Evolutionary conservation across 2,329 filamentous ascomycete species (phyloP), one percentile per base, ranked within the genome.

Genomic region (Aspergillus aculeatinus): DNA sequence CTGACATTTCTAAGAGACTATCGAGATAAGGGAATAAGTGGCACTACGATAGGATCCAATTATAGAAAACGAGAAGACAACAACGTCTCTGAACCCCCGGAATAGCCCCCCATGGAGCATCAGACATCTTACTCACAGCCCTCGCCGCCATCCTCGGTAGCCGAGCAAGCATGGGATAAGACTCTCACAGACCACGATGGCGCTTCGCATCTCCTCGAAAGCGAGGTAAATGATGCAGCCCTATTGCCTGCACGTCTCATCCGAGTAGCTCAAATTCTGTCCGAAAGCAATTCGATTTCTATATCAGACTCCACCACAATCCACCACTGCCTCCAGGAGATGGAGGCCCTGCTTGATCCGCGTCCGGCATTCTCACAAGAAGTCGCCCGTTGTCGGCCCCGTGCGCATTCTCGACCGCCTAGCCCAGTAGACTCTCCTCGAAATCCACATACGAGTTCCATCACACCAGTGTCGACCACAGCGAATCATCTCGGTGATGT

Each of bases 251-350:
- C 66, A 27, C 65, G 70, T 6, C 68, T 79, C 5, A 67, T 71
- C 49, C 71, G 72, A 53, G 63, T 79, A 14, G 71, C 74, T 2
- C 61, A 63, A 25, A 65, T 70, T 21, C 55, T 75, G n/a, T 68
- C 70, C 19, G 63, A 68, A 31, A 63, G 70, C 42, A 60, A 60
- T n/a, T 57, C 59, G 29, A 59, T 74, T 2, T 65, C 69, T 42
- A 65, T 70, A 63, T 60, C 62, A n/a, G 68, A 71, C 16, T 64
- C 73, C 14, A 67, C 65, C 12, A 64, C 67, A 14, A 68, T 79
- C 11, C 72, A 77, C 48, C 65, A 68, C 19, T 71, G 76, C 53
- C 71, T 79, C 25, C 74, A 77, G 48, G 70, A 68, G 48, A 73
- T 79, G 31, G 77, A 80, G 55, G 57, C 62, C 5, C 62, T 72